Conservation (phyloP, 2,329 filamentous ascomycete genomes). For the Chalaropsis ovoidea region DNA sequence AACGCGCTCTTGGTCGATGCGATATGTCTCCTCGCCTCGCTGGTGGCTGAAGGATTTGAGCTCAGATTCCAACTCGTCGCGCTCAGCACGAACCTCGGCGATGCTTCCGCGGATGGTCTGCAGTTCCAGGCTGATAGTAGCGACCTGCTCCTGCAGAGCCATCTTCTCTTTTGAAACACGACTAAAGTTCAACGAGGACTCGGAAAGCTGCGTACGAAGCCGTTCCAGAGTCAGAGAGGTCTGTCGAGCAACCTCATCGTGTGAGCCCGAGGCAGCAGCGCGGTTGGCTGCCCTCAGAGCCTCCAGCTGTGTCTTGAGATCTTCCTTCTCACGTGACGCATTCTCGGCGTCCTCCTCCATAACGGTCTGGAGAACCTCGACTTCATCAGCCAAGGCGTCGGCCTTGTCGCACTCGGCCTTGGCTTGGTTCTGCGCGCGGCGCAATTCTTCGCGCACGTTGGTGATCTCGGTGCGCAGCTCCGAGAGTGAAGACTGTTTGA, state of each 20-base stretch:
- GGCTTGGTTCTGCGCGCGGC: constrained; percentile 55
- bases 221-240: constrained; percentile 34
- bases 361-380: constrained; percentile 60
- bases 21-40: constrained; percentile 49
- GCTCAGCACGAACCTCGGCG: constrained; percentile 51
- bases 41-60: constrained; percentile 28
- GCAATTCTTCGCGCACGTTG: constrained; percentile 56
- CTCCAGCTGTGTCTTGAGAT: constrained; percentile 29
- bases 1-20: constrained; percentile 57
- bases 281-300: constrained; percentile 26
- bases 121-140: constrained; percentile 50
- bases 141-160: constrained; percentile 52
- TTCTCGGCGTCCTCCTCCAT: constrained; percentile 56
- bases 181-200: constrained; percentile 48
- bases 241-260: constrained; percentile 26
- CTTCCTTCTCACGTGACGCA: constrained; percentile 33
- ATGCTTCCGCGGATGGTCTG: constrained; percentile 47
- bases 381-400: constrained; percentile 61
- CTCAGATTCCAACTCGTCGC: constrained; percentile 54
- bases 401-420: constrained; percentile 54
- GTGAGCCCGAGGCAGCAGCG: constrained; percentile 29
- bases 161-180: constrained; percentile 52
- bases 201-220: constrained; percentile 47
- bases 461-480: constrained; percentile 57
- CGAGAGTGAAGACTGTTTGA: constrained; percentile 55